phyloP scores from a whole-genome alignment of 192 early-diverging fungal genomes.

The Neocallimastix lanati region DNA sequence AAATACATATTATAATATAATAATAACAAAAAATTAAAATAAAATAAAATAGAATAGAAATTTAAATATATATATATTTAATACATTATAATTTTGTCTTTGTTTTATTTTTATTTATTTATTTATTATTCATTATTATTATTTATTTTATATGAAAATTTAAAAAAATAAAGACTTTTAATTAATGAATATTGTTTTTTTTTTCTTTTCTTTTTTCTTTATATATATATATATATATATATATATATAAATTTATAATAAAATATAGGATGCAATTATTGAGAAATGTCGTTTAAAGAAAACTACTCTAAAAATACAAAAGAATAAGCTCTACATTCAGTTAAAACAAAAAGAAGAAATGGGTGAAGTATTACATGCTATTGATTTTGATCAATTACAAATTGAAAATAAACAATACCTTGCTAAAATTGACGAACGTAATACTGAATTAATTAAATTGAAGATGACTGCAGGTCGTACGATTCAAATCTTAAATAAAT shows the following conservation, averaged over 20 bases:
- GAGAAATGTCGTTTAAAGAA: slow-evolving; percentile 43
- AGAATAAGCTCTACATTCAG: slow-evolving; percentile 40
- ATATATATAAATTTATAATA: neutral
- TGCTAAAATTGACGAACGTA: slow-evolving; percentile 40
- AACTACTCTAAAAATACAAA: slow-evolving; percentile 33
- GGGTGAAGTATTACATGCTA: slow-evolving; percentile 45
- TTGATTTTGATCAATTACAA: slow-evolving; percentile 47
- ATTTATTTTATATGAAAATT: too few species aligned
- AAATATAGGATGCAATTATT: slow-evolving; percentile 25
- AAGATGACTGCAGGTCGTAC: slow-evolving; percentile 45
- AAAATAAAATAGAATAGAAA: too few species aligned
- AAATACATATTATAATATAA: too few species aligned
- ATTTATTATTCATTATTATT: too few species aligned
- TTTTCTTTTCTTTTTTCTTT: neutral
- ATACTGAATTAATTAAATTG: slow-evolving; percentile 34
- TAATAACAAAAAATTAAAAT: too few species aligned
- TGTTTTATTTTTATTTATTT: too few species aligned
- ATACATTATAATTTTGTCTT: too few species aligned
- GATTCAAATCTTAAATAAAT: slow-evolving; percentile 31
- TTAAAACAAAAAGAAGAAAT: slow-evolving; percentile 51
- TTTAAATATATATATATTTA: too few species aligned
- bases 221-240: neutral
- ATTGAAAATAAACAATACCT: slow-evolving; percentile 48
- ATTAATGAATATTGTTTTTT: too few species aligned
- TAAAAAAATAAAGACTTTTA: too few species aligned